phyloP scores from a whole-genome alignment of 2,329 filamentous ascomycete genomes.

The Rhynchosporium secalis region DNA sequence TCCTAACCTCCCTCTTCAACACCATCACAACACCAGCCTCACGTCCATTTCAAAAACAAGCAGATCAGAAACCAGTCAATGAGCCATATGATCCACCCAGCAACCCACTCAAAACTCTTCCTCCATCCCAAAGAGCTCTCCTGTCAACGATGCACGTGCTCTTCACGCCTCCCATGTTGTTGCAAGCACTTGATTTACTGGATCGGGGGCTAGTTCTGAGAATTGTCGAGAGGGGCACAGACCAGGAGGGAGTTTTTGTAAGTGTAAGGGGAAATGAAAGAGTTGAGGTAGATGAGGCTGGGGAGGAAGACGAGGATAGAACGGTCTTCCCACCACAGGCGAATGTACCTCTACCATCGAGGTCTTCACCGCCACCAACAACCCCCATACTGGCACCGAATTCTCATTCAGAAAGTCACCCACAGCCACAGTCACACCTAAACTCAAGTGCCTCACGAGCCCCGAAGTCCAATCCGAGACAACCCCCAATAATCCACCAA shows the following conservation, averaged over 20 bases:
- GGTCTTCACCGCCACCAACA: not conserved
- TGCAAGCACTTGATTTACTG: slow-evolving; percentile 84
- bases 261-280: not conserved
- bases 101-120: slow-evolving; percentile 31
- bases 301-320: not conserved
- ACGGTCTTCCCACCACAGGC: slow-evolving; percentile 23
- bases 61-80: not conserved
- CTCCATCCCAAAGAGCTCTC: slow-evolving; percentile 43
- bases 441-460: not conserved
- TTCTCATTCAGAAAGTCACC: not conserved
- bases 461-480: not conserved
- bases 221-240: slow-evolving; percentile 40
- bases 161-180: slow-evolving; percentile 70
- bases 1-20: slow-evolving; percentile 38
- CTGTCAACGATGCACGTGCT: slow-evolving; percentile 68
- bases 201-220: slow-evolving; percentile 73
- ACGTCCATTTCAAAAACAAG: not conserved
- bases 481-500: slow-evolving; percentile 24
- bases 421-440: not conserved
- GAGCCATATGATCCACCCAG: slow-evolving; percentile 9
- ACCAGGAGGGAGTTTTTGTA: not conserved
- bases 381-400: not conserved
- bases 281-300: not conserved
- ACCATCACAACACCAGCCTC: slow-evolving; percentile 25
- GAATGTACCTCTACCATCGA: slow-evolving; percentile 16